Evolutionary conservation across 1,284 basidiomycete species (phyloP).

Genomic region (Tilletia caries): DNA sequence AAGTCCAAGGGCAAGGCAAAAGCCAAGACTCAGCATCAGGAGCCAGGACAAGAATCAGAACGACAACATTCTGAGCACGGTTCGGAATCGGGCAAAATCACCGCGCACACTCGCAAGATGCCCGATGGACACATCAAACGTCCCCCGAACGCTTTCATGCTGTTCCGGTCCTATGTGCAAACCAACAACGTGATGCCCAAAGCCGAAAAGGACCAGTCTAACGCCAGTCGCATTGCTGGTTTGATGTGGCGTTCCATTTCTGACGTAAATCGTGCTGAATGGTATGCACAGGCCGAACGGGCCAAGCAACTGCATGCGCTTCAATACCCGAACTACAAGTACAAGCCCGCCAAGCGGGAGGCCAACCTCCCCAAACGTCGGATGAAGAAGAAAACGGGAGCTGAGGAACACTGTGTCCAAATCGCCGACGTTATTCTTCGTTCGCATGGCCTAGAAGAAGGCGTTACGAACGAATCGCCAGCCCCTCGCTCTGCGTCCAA

Average conservation of each 20-base stretch:
- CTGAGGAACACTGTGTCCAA: constrained; percentile 40
- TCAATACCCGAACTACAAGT: constrained; percentile 45
- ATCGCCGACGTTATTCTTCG: constrained; percentile 45
- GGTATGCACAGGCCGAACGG: constrained; percentile 35
- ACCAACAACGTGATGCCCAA: constrained; percentile 75
- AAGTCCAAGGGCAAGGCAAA: too few relatives aligned
- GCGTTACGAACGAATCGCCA: not conserved
- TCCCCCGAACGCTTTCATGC: constrained; percentile 89
- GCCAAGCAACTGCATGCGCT: constrained; percentile 42
- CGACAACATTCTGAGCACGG: not conserved
- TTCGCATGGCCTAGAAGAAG: constrained; percentile 32
- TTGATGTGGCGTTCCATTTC: constrained; percentile 49
- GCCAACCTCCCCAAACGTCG: constrained; percentile 26
- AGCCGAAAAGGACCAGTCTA: constrained; percentile 75
- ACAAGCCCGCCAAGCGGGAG: constrained; percentile 34
- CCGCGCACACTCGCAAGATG: constrained; percentile 34
- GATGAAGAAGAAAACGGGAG: constrained; percentile 36
- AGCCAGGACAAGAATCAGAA: not conserved
- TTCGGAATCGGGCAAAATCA: too few relatives aligned
- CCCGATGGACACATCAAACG: constrained; percentile 70
- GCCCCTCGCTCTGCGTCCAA: not conserved
- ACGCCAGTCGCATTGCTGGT: constrained; percentile 60
- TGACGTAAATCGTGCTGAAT: constrained; percentile 34
- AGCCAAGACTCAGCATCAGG: not conserved
- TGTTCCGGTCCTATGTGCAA: constrained; percentile 80